These are phyloP conservation scores for Carex kokanica DNA, from an alignment of 176 grass and related monocot genomes.

Conservation along the genomic window DNA sequence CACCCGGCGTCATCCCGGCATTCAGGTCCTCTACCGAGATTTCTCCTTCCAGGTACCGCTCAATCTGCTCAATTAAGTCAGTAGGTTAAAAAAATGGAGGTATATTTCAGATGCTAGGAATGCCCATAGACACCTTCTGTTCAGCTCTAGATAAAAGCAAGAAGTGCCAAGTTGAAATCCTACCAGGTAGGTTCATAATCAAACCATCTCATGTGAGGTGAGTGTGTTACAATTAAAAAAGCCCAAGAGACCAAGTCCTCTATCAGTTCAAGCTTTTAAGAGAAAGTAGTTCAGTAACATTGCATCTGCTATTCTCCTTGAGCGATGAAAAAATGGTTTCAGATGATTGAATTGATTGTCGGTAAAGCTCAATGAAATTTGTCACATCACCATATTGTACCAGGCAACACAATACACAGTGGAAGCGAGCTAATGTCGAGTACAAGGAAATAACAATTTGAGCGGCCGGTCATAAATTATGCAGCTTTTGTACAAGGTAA, in stretches of 20 bases:
- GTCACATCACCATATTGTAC: too few relatives aligned
- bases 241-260: background rate
- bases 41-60: constrained; percentile 80
- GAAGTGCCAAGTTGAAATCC: background rate
- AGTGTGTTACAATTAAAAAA: background rate
- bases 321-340: background rate
- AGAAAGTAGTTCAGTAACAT: background rate
- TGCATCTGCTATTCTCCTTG: background rate
- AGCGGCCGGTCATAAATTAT: background rate
- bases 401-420: too few relatives aligned
- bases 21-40: constrained; percentile 74
- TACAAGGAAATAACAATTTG: background rate
- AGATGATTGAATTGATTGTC: background rate
- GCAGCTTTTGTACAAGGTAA: background rate
- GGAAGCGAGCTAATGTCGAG: too few relatives aligned
- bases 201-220: background rate
- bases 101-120: background rate
- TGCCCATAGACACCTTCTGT: background rate
- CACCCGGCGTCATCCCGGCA: constrained; percentile 53
- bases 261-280: background rate
- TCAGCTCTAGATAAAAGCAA: background rate
- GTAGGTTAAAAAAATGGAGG: background rate
- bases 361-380: background rate
- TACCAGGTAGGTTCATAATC: background rate
- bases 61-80: constrained; percentile 40